These are phyloP conservation scores for Penicillium concentricum DNA, from an alignment of 2,329 filamentous ascomycete genomes.

Conservation along the genomic window DNA sequence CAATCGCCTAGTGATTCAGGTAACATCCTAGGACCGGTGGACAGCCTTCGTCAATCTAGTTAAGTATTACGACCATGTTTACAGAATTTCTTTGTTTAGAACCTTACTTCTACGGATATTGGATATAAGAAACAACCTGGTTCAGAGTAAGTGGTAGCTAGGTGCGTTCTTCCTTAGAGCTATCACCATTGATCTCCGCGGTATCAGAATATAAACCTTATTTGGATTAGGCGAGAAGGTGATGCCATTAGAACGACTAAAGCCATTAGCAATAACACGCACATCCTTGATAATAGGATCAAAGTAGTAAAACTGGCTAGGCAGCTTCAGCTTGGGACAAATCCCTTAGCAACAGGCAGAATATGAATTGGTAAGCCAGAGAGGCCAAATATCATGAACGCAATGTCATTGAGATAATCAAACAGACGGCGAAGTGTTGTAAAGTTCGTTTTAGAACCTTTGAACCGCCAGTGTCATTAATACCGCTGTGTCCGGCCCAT, in stretches of 20 bases:
- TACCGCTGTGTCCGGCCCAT: too few relatives aligned
- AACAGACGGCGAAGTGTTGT: constrained; percentile 25
- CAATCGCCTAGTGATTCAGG: too few relatives aligned
- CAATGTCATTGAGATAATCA: constrained; percentile 40
- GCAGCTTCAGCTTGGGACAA: constrained; percentile 35
- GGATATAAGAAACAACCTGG: neutral
- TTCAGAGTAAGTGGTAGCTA: neutral
- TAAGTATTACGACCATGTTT: neutral
- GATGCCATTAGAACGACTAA: constrained; percentile 45
- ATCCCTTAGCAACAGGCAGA: constrained; percentile 30
- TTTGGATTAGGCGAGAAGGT: constrained; percentile 41
- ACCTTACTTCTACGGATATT: too few relatives aligned
- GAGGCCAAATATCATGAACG: constrained; percentile 30
- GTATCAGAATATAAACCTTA: too few relatives aligned
- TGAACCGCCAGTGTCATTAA: too few relatives aligned
- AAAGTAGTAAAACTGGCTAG: constrained; percentile 42
- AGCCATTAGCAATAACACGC: constrained; percentile 39
- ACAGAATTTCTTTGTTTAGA: too few relatives aligned
- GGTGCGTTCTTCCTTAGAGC: too few relatives aligned
- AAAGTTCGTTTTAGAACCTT: neutral
- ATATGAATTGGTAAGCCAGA: neutral
- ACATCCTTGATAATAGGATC: constrained; percentile 39
- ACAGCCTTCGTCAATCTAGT: too few relatives aligned
- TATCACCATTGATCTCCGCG: too few relatives aligned
- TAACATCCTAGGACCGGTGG: neutral